A percentile compares a stretch with the other conserved stretches of the same genome.
Evolutionary conservation across 441 rosid genomes (phyloP).

Genomic region (Croton laevigatus): DNA sequence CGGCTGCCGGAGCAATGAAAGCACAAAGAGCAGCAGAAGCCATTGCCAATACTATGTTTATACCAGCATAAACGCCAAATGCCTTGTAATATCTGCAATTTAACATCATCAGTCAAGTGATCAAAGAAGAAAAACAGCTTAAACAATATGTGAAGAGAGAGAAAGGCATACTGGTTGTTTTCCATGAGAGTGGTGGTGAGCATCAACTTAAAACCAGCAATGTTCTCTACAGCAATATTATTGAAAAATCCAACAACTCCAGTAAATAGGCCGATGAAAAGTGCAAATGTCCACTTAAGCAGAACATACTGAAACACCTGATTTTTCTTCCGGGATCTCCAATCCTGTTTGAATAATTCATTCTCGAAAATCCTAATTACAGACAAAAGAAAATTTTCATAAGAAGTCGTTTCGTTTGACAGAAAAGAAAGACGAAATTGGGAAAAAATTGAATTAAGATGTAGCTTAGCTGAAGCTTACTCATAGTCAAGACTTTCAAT

Average conservation of each 20-base stretch:
- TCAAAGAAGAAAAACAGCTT: too few species aligned
- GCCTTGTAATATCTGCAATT: conserved; percentile 58
- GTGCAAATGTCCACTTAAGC: conserved; percentile 78
- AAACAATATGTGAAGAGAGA: too few species aligned
- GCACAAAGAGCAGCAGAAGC: conserved; percentile 73
- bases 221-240: conserved; percentile 82
- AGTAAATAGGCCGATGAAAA: conserved; percentile 59
- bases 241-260: conserved; percentile 69
- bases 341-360: conserved; percentile 72
- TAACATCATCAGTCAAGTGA: too few species aligned
- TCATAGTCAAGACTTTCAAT: conserved; percentile 92
- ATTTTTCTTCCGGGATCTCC: too few species aligned
- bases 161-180: conserved; percentile 49
- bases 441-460: background rate
- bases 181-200: conserved; percentile 72
- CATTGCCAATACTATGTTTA: conserved; percentile 63
- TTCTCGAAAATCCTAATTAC: conserved; percentile 68
- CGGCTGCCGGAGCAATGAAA: conserved; percentile 65
- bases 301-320: conserved; percentile 67
- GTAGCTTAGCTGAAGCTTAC: conserved; percentile 33
- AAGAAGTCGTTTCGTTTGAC: background rate
- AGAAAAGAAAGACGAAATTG: too few species aligned
- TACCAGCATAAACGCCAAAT: conserved; percentile 55
- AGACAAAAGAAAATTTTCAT: background rate
- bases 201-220: conserved; percentile 79